These are phyloP conservation scores for Blastobotrys serpentis DNA, from an alignment of 1,139 yeast species.

Conservation along the genomic window DNA sequence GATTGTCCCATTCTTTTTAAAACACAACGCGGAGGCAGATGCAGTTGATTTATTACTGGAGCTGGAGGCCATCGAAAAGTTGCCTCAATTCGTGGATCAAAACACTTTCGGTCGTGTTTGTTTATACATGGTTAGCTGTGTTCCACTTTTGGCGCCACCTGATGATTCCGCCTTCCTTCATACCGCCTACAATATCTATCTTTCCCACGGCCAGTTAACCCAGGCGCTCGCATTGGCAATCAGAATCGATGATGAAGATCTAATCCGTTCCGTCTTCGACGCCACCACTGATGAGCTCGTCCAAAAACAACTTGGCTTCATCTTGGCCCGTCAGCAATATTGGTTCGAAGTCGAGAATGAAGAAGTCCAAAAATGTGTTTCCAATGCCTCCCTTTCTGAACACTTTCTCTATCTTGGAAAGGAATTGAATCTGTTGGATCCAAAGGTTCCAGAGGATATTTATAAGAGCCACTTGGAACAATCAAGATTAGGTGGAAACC, in stretches of 20 bases:
- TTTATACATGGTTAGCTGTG: constrained; percentile 92
- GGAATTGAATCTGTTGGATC: constrained; percentile 83
- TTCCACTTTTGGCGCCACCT: constrained; percentile 91
- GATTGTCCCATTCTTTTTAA: constrained; percentile 85
- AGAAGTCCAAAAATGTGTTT: constrained; percentile 80
- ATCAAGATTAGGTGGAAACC: constrained; percentile 57
- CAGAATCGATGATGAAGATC: constrained; percentile 76
- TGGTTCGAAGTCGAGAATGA: constrained; percentile 70
- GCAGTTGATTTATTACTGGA: constrained; percentile 92
- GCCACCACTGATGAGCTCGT: constrained; percentile 67
- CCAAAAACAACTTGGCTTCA: constrained; percentile 88
- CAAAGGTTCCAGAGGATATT: constrained; percentile 93
- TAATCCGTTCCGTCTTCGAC: constrained; percentile 76
- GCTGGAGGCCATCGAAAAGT: constrained; percentile 79
- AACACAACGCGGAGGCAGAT: constrained; percentile 97
- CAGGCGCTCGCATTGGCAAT: constrained; percentile 90
- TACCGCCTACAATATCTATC: constrained; percentile 87
- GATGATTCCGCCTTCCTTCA: constrained; percentile 84
- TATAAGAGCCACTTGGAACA: constrained; percentile 87
- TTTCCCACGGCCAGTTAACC: constrained; percentile 75
- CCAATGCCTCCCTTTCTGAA: constrained; percentile 76
- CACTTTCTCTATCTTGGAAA: constrained; percentile 77
- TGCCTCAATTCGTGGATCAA: constrained; percentile 82
- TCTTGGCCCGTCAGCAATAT: constrained; percentile 83
- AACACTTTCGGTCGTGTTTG: constrained; percentile 86